These are phyloP conservation scores for Piloderma croceum DNA, from an alignment of 768 basidiomycete species.

Conservation along the genomic window DNA sequence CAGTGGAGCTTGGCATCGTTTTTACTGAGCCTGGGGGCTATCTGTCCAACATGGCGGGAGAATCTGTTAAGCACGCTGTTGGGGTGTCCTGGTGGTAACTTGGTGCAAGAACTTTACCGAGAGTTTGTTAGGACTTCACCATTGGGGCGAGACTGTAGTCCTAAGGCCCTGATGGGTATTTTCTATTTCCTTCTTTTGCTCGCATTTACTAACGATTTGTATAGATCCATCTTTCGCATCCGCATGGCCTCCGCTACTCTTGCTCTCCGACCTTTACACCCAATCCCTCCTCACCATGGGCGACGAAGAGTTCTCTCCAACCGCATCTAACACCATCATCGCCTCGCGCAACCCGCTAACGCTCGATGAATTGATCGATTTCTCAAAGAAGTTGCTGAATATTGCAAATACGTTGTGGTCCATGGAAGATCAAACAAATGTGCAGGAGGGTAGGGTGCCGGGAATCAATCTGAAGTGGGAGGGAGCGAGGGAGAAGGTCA, in stretches of 20 bases:
- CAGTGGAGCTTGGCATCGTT: constrained; percentile 48
- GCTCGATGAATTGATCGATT: constrained; percentile 71
- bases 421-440: constrained; percentile 41
- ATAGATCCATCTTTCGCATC: constrained; percentile 40
- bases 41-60: constrained; percentile 57
- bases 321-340: constrained; percentile 16
- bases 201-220: neutral
- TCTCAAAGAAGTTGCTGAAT: constrained; percentile 77
- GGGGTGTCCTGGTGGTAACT: constrained; percentile 46
- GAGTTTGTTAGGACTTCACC: constrained; percentile 54
- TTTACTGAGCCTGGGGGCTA: constrained; percentile 49
- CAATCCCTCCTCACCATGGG: constrained; percentile 86
- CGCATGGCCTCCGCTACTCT: constrained; percentile 65
- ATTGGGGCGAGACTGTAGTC: constrained; percentile 55
- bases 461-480: constrained; percentile 54
- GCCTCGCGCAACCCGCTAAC: constrained; percentile 69
- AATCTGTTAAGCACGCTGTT: constrained; percentile 51
- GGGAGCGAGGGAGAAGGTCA: constrained; percentile 67
- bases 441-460: constrained; percentile 33
- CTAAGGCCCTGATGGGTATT: constrained; percentile 23
- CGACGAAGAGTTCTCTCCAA: constrained; percentile 92
- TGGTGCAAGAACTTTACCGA: constrained; percentile 74
- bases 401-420: constrained; percentile 78
- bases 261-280: constrained; percentile 76
- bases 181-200: neutral